A percentile compares a stretch with the other conserved stretches of the same genome.
These are phyloP conservation scores for Ramularia endophylla DNA, from an alignment of 2,329 filamentous ascomycete species.

Conservation along the genomic window DNA sequence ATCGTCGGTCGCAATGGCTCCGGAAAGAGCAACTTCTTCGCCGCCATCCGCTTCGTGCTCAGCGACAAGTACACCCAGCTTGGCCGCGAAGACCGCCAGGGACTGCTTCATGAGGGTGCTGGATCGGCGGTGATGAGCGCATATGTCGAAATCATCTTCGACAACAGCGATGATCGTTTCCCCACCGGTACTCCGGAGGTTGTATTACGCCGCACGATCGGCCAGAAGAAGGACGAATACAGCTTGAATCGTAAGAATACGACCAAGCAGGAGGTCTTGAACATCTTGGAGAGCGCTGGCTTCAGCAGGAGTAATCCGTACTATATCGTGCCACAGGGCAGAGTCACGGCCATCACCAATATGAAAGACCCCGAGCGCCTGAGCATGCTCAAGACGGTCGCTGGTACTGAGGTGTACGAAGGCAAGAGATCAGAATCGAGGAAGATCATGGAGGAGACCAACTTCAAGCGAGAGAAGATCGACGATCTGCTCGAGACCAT, in stretches of 20 bases:
- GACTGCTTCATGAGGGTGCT: constrained; percentile 94
- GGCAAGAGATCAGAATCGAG: constrained; percentile 82
- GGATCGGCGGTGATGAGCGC: constrained; percentile 98
- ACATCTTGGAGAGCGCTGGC: constrained; percentile 88
- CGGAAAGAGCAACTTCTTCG: constrained; percentile 99
- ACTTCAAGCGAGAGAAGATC: constrained; percentile 90
- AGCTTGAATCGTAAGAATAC: constrained; percentile 95
- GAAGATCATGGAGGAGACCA: constrained; percentile 96
- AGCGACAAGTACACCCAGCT: constrained; percentile 91
- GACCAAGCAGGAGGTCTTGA: constrained; percentile 90
- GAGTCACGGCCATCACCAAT: constrained; percentile 91
- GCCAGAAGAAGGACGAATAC: constrained; percentile 97
- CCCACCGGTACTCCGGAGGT: constrained; percentile 89
- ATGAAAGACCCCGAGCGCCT: constrained; percentile 96
- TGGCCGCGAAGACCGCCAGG: constrained; percentile 91
- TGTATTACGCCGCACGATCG: constrained; percentile 86
- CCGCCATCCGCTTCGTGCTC: constrained; percentile 95
- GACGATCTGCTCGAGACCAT: constrained; percentile 90
- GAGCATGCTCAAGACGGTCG: constrained; percentile 92
- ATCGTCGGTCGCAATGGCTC: constrained; percentile 99
- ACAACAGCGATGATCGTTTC: constrained; percentile 94
- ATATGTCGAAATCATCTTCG: constrained; percentile 99
- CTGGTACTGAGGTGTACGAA: constrained; percentile 95
- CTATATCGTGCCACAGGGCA: constrained; percentile 97
- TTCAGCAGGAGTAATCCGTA: constrained; percentile 98